Conservation (phyloP, 2,329 filamentous ascomycete genomes). For the Ceratocystis eucalypticola region DNA sequence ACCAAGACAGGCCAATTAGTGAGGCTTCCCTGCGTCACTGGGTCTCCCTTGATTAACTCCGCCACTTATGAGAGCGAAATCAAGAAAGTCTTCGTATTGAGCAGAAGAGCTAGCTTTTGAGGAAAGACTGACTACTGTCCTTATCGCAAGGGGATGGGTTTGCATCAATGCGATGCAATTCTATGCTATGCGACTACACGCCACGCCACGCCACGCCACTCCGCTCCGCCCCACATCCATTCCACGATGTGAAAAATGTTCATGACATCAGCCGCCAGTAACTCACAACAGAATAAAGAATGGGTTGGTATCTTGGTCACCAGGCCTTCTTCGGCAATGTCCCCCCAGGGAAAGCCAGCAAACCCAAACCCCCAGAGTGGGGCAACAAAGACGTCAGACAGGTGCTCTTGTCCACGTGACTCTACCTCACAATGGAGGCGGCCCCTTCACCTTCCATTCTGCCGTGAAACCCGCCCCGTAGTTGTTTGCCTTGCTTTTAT, state of each 20-base stretch:
- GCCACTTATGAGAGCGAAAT: not conserved
- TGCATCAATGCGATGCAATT: too few species aligned
- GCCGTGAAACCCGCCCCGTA: not conserved
- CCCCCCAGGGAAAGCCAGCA: not conserved
- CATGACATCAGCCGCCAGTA: too few species aligned
- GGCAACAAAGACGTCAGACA: not conserved
- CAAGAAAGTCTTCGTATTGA: not conserved
- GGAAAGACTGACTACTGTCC: too few species aligned
- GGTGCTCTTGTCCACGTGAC: constrained; percentile 2
- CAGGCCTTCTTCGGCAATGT: not conserved
- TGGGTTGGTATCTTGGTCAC: too few species aligned
- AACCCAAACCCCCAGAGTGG: not conserved
- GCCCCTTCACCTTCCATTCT: not conserved
- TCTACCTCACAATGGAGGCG: not conserved
- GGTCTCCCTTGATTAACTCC: not conserved
- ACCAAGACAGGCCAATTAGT: not conserved
- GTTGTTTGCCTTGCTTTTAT: too few species aligned
- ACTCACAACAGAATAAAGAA: too few species aligned
- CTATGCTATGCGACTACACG: not conserved
- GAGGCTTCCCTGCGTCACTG: not conserved
- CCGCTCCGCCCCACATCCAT: not conserved
- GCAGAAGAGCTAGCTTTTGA: not conserved
- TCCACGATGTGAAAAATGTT: not conserved
- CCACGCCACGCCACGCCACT: not conserved
- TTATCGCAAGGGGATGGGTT: too few species aligned